phyloP scores from a whole-genome alignment of 169 alveolate genomes.

The Prorocentrum cordatum region DNA sequence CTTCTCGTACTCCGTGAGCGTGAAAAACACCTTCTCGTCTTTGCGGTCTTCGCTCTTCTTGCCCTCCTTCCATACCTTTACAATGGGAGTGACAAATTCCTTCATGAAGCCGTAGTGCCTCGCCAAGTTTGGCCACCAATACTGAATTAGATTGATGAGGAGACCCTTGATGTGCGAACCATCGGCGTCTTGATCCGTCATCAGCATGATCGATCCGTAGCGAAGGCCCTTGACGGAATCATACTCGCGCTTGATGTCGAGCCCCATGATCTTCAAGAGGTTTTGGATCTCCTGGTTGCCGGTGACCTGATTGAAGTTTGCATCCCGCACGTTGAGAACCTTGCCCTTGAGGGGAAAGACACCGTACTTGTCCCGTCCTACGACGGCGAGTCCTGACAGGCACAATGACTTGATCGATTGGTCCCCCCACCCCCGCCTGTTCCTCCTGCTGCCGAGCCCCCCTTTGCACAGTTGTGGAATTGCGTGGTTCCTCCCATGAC shows the following conservation, averaged over 20 bases:
- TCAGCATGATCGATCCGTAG: slow-evolving; percentile 31
- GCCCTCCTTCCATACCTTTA: slow-evolving; percentile 76
- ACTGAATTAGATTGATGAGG: slow-evolving; percentile 90
- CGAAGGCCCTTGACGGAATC: slow-evolving; percentile 28
- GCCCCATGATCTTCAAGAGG: slow-evolving; percentile 91
- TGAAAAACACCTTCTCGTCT: slow-evolving; percentile 88
- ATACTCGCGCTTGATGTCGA: slow-evolving; percentile 17
- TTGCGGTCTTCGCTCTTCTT: slow-evolving; percentile 15
- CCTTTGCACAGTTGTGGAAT: too few species aligned
- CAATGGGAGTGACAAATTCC: slow-evolving; percentile 98
- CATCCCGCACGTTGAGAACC: slow-evolving; percentile 97
- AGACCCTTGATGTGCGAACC: slow-evolving; percentile 88
- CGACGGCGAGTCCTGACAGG: slow-evolving; percentile 95
- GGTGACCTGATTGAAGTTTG: slow-evolving; percentile 86
- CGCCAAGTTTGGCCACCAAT: slow-evolving; percentile 96
- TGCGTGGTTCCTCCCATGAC: too few species aligned
- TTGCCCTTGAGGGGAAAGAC: slow-evolving; percentile 98
- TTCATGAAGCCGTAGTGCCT: slow-evolving; percentile 90
- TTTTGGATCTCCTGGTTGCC: slow-evolving; percentile 94
- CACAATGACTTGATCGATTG: slow-evolving; percentile 97
- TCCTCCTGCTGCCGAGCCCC: too few species aligned
- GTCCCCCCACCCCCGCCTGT: too few species aligned
- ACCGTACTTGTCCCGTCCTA: slow-evolving; percentile 97
- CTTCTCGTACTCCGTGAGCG: slow-evolving; percentile 93
- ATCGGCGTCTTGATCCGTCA: slow-evolving; percentile 37